Evolutionary conservation across 2,329 filamentous ascomycete species (phyloP), one percentile per base, ranked within the genome.

Genomic region (Sarocladiaceae sp.): DNA sequence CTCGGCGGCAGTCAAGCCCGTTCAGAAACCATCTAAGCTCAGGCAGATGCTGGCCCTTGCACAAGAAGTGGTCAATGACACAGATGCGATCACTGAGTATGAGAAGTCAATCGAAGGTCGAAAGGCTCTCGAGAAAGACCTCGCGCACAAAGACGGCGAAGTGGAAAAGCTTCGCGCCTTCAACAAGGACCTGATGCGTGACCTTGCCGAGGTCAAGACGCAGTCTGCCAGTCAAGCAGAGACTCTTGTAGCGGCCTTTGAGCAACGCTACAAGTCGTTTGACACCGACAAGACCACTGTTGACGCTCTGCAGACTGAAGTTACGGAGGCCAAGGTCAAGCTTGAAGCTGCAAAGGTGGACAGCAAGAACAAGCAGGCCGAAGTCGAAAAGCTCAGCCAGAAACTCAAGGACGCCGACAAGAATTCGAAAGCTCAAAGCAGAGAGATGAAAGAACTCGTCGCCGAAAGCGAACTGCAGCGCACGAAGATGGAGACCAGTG

Each of bases 271-370:
- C 44, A 57, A 55, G 26, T 50, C 48, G 6, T 57, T 53, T 33
- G 55, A 57, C 46, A 55, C 53, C 1, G 50, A 56, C 45, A 57
- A 56, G 31, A 41, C 45, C 0, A 51, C 47, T 3, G 45, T 57
- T 1, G 53, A 54, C 33, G 70, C 69, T 55, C 69, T 72, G 64
- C 68, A 69, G 60, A 65, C 67, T 49, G 68, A 73, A 23, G 59
- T 66, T 16, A 48, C 47, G 1, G 67, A 70, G 42, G 69, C 70
- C 29, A 68, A 62, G 46, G 64, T 68, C 41, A 51, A 51, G 13
- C 47, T 59, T 0, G 46, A 49, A 45, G 65, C 70, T 51, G 61
- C 74, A 4, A 63, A 68, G 47, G 64, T 65, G 26, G 63, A 72
- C 31, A 69, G 69, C 44, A 72, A 70, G 41, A 43, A 44, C n/a